Evolutionary conservation across 805 yeast species (phyloP).

Genomic region (Candida morakotiae): DNA sequence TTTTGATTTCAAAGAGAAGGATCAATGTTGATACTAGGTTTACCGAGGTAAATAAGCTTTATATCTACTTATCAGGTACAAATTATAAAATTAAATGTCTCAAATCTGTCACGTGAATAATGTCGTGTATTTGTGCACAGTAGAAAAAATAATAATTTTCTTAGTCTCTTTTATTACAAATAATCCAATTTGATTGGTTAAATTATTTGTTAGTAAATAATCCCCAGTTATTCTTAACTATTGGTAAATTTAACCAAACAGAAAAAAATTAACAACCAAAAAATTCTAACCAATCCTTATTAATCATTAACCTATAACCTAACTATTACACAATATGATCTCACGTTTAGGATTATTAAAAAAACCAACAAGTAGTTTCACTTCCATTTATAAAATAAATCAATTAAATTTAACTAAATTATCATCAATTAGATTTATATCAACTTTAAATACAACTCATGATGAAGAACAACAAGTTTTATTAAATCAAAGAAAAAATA

Average conservation of each 20-base stretch:
- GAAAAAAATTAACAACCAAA: background rate
- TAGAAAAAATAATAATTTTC: background rate
- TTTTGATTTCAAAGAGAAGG: too few species aligned
- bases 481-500: slow-evolving; percentile 74
- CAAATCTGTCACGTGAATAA: background rate
- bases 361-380: slow-evolving; percentile 13
- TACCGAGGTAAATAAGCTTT: too few species aligned
- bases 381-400: slow-evolving; percentile 8
- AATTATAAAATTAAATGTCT: background rate
- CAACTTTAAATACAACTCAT: slow-evolving; percentile 46
- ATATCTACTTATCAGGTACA: slow-evolving; percentile 2
- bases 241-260: background rate
- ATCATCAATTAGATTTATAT: slow-evolving; percentile 15
- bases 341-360: slow-evolving; percentile 28
- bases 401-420: slow-evolving; percentile 7
- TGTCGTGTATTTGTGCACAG: background rate
- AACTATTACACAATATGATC: slow-evolving; percentile 16
- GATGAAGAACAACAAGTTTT: slow-evolving; percentile 67
- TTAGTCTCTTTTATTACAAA: too few species aligned
- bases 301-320: background rate
- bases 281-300: background rate
- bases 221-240: background rate
- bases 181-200: background rate
- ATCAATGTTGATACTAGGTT: too few species aligned
- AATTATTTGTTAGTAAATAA: too few species aligned